Conservation (phyloP, 2,329 filamentous ascomycete genomes). For the Leptographium lundbergii region DNA sequence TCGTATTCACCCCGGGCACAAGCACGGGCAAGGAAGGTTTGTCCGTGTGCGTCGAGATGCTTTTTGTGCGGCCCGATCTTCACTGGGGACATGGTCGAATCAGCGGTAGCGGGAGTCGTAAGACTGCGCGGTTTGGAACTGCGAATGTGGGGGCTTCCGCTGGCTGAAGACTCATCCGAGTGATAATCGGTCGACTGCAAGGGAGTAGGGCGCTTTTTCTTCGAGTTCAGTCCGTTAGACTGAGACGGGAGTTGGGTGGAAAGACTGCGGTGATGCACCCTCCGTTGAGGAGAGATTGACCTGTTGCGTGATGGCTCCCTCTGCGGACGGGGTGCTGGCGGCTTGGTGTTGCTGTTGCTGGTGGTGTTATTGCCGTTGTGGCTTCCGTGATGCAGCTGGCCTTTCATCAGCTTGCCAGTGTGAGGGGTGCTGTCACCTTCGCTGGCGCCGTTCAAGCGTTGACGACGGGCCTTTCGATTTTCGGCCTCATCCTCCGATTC, state of each 20-base stretch:
- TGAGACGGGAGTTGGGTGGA: conserved; percentile 50
- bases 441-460: conserved; percentile 32
- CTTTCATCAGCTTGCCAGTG: conserved; percentile 1
- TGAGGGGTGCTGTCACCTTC: conserved; percentile 17
- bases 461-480: conserved; percentile 38
- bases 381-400: conserved; percentile 13
- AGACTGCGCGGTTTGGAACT: conserved; percentile 44
- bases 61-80: conserved; percentile 67
- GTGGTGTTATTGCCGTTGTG: conserved; percentile 5
- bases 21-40: conserved; percentile 80
- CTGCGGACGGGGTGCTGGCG: conserved; percentile 19
- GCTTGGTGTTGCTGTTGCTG: conserved; percentile 14
- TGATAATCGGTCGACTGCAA: conserved; percentile 51
- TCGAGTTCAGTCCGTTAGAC: conserved; percentile 41
- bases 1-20: conserved; percentile 79
- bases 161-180: conserved; percentile 53
- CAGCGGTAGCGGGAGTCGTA: conserved; percentile 41
- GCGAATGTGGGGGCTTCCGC: conserved; percentile 46
- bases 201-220: conserved; percentile 51
- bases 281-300: conserved; percentile 48
- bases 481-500: conserved; percentile 48
- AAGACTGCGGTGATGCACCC: conserved; percentile 47
- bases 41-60: conserved; percentile 81
- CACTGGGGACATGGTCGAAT: conserved; percentile 51
- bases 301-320: conserved; percentile 25